Conservation (phyloP, 352 stramenopile species). For the Globisporangium parvum region DNA sequence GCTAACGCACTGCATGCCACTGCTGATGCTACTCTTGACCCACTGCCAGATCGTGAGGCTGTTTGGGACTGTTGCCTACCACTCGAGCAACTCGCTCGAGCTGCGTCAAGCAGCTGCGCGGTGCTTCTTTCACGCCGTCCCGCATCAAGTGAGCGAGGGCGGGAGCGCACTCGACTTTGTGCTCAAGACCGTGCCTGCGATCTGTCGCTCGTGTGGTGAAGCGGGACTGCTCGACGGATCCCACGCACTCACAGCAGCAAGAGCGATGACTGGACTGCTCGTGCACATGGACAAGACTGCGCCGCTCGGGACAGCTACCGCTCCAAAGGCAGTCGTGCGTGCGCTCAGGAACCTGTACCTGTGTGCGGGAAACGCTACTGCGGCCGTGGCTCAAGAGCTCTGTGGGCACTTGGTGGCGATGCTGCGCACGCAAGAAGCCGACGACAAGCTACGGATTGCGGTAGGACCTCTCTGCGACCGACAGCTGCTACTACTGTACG, state of each 20-base stretch:
- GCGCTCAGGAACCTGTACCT: slow-evolving; percentile 2
- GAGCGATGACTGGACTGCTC: background rate
- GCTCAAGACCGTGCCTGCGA: background rate
- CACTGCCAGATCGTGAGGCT: slow-evolving; percentile 1
- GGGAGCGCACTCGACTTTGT: background rate
- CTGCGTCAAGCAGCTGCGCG: background rate
- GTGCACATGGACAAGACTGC: background rate
- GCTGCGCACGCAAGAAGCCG: slow-evolving; percentile 3
- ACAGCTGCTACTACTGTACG: too few relatives aligned
- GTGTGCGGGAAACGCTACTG: background rate
- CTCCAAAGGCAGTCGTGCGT: background rate
- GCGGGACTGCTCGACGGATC: background rate
- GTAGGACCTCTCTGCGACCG: slow-evolving; percentile 2
- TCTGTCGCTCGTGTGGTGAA: background rate
- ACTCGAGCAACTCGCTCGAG: background rate
- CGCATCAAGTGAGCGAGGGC: background rate
- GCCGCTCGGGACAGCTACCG: too few relatives aligned
- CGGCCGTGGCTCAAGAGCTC: background rate
- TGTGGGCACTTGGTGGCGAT: slow-evolving; percentile 9
- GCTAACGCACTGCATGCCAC: too few relatives aligned
- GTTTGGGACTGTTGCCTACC: background rate
- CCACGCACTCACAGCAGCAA: background rate
- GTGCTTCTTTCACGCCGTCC: slow-evolving; percentile 3
- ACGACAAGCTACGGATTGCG: slow-evolving; percentile 18
- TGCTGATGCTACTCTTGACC: too few relatives aligned